Base-by-base conservation (phyloP, 2,329 filamentous ascomycete genomes). In the Malbranchea zuffiana region DNA sequence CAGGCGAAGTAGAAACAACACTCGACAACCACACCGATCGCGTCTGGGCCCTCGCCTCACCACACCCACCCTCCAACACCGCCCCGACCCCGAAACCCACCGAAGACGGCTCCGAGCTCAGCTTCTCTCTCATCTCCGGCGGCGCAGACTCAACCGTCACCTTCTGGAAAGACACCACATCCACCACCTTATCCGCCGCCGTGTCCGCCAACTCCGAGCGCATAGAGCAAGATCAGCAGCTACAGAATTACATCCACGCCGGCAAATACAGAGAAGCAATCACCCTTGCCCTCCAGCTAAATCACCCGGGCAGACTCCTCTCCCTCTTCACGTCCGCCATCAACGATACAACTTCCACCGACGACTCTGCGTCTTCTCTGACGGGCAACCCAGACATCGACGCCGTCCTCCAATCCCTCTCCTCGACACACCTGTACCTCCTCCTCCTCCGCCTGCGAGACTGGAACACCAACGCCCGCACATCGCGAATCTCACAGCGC, bases 1-100 rank as follows among this genome's bases (percentile, higher is more conserved):
- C 73, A 1, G 86, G 87, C 31, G 90, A 96, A 59, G 70, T 78
- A 2, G 84, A 87, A 47, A 81, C 82, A 46, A 98, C 90, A 0
- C 71, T 98, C 3, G 90, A 98, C 62, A 96, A 96, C 61, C 90
- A 98, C 59, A 86, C 86, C 50, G 90, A 98, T 61, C 77, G 90
- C 40, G 87, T 96, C 1, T 95, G 87, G 87, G 86, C 86, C 0
- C 66, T 96, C 12, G 75, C 84, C 72, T 88, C 55, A 70, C 80
- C 30, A 53, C 68, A 52, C 3, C 52, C 58, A 6, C 58, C 55
- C 8, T 56, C 57, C 19, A 53, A 52, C 16, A 52, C 54, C 29
- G 44, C 47, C 24, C 23, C 30, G 13, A 24, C 21, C 29, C 16
- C 6, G 7, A n/a, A 15, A 10, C 24, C 30, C 2, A 21, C 36